phyloP scores from a whole-genome alignment of 2,329 filamentous ascomycete species.

The Fusarium torreyae region DNA sequence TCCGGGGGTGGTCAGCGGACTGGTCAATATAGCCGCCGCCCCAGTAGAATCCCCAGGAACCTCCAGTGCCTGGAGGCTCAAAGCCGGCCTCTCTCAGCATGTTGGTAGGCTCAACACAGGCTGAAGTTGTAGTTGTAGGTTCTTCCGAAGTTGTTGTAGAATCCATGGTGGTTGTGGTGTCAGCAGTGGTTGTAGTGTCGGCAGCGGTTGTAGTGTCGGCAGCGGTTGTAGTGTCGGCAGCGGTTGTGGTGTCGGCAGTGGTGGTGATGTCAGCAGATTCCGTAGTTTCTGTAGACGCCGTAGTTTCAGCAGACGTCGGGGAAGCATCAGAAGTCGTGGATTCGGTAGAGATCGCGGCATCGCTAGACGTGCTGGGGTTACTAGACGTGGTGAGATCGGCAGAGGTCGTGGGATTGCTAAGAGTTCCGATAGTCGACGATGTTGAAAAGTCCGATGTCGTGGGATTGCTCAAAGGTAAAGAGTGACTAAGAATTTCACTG shows the following conservation, averaged over 20 bases:
- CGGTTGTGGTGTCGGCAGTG: fast-evolving
- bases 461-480: not conserved
- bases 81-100: conserved; percentile 12
- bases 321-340: not conserved
- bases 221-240: not conserved
- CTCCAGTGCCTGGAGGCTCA: not conserved
- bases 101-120: conserved; percentile 15
- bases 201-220: too few species aligned
- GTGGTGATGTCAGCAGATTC: not conserved
- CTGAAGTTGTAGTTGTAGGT: conserved; percentile 18
- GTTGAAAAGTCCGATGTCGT: not conserved
- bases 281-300: not conserved
- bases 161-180: not conserved
- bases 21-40: not conserved
- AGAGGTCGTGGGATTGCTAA: not conserved
- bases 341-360: not conserved
- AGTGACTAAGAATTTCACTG: not conserved
- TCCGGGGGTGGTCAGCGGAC: not conserved
- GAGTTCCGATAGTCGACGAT: not conserved
- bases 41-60: conserved; percentile 19
- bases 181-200: not conserved
- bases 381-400: not conserved
- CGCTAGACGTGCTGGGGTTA: not conserved
- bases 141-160: not conserved
- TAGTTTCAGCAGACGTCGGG: fast-evolving